Percentiles rank a stretch among this genome's conserved stretches.
Conservation (phyloP, 148 eudicot genomes). For the Spergularia marina region DNA sequence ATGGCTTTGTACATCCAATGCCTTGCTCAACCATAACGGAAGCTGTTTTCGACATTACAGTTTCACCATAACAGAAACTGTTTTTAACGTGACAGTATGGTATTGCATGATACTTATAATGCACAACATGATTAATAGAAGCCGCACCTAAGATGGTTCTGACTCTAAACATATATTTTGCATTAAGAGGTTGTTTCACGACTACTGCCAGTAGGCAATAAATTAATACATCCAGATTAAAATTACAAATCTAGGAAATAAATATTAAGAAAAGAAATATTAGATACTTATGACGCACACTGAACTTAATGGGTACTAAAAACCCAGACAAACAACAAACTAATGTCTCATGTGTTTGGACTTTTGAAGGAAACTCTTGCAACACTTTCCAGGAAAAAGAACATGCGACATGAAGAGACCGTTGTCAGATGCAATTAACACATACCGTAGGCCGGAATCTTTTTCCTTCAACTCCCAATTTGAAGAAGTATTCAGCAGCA, state of each 20-base stretch:
- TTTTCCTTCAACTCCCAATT: constrained; percentile 91
- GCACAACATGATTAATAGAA: not conserved
- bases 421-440: not conserved
- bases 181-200: not conserved
- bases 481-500: constrained; percentile 94
- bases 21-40: not conserved
- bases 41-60: not conserved
- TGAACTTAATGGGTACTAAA: not conserved
- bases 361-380: too few species aligned
- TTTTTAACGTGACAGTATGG: not conserved
- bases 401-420: not conserved
- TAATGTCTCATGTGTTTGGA: too few species aligned
- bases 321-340: too few species aligned
- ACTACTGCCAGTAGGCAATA: not conserved
- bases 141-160: not conserved
- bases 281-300: not conserved
- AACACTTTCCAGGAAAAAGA: not conserved
- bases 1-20: not conserved
- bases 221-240: not conserved
- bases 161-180: not conserved
- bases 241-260: not conserved
- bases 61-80: not conserved
- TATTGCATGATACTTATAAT: not conserved
- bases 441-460: constrained; percentile 90
- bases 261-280: too few species aligned